A percentile compares a stretch with the other conserved stretches of the same genome.
Evolutionary conservation across 2,329 filamentous ascomycete genomes (phyloP).

Genomic region (Colletotrichum viniferum): DNA sequence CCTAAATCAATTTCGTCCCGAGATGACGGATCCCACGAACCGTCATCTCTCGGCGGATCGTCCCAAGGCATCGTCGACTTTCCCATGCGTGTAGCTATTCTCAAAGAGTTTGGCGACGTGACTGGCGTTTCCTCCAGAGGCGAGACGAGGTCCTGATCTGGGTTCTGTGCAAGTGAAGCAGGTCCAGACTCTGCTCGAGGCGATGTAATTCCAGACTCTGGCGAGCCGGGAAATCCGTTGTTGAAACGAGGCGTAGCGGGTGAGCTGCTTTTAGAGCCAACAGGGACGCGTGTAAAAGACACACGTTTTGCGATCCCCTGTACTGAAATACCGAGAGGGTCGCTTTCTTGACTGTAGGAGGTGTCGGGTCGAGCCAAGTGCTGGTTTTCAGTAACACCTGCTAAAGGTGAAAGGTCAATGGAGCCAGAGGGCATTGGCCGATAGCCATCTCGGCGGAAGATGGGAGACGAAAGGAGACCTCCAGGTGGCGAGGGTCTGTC

Average conservation of each 20-base stretch:
- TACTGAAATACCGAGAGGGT: not conserved
- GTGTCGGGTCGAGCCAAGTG: not conserved
- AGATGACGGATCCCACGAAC: not conserved
- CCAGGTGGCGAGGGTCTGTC: not conserved
- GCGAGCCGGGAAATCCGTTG: not conserved
- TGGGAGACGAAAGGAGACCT: not conserved
- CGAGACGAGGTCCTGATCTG: conserved; percentile 2
- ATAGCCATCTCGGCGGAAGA: conserved; percentile 5
- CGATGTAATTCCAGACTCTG: not conserved
- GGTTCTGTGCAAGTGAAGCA: not conserved
- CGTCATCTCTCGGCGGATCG: not conserved
- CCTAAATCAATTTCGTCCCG: conserved; percentile 1
- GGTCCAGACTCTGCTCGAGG: not conserved
- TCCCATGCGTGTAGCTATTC: not conserved
- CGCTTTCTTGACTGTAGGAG: not conserved
- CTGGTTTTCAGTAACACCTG: not conserved
- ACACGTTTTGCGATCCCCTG: not conserved
- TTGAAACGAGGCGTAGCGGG: not conserved
- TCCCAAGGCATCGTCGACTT: conserved; percentile 10
- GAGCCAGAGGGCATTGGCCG: not conserved
- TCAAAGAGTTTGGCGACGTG: not conserved
- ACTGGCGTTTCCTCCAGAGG: not conserved
- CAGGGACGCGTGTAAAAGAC: conserved; percentile 3
- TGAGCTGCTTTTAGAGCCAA: conserved; percentile 19
- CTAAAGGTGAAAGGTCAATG: conserved; percentile 10